phyloP scores from a whole-genome alignment of 129 eudicot species.

The Flaveria bidentis region DNA sequence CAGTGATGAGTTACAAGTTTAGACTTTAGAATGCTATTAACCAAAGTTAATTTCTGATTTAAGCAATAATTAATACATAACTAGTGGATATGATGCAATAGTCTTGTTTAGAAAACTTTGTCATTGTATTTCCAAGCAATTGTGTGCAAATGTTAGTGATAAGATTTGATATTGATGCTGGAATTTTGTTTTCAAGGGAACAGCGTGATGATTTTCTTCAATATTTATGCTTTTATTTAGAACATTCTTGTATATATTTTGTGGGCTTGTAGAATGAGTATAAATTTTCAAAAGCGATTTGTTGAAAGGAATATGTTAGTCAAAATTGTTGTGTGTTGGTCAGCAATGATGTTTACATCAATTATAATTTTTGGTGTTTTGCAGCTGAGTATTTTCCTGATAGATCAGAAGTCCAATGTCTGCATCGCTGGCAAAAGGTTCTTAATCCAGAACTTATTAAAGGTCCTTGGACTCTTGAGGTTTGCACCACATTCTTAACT shows the following conservation, averaged over 20 bases:
- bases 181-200: neutral
- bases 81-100: conserved; percentile 7
- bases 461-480: conserved; percentile 99
- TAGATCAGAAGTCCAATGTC: conserved; percentile 95
- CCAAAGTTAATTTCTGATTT: no score
- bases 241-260: conserved; percentile 10
- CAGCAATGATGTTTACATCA: neutral
- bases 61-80: neutral
- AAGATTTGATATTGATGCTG: neutral
- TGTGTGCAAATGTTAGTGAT: conserved; percentile 3
- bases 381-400: conserved; percentile 93
- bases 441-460: conserved; percentile 95
- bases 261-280: neutral
- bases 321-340: neutral
- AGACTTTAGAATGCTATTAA: no score
- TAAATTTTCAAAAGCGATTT: neutral
- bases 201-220: neutral
- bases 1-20: no score
- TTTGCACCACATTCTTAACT: conserved; percentile 30
- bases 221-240: neutral
- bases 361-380: conserved; percentile 35
- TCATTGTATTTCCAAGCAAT: neutral
- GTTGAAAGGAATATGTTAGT: neutral
- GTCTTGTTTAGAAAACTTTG: conserved; percentile 4
- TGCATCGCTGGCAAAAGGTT: conserved; percentile 99